Evolutionary conservation across 768 basidiomycete genomes (phyloP).

Genomic region (Boletus patriciae): DNA sequence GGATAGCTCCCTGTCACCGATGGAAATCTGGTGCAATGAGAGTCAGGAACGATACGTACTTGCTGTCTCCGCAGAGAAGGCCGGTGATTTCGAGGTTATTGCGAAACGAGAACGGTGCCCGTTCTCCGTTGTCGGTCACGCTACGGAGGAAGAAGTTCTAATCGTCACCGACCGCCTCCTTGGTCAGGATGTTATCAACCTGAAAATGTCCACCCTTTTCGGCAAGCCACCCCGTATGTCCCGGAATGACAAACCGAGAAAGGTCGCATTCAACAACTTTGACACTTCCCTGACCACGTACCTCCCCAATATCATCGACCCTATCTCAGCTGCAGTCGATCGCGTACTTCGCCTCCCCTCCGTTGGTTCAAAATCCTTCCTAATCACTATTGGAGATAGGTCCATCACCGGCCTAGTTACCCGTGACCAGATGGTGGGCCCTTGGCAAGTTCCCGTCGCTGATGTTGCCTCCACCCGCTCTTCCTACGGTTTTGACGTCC

Average conservation of each 20-base stretch:
- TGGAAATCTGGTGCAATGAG: slow-evolving; percentile 99
- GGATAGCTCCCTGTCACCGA: slow-evolving; percentile 92
- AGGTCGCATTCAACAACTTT: slow-evolving; percentile 51
- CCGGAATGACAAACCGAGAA: slow-evolving; percentile 58
- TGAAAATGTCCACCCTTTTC: slow-evolving; percentile 94
- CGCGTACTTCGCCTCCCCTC: slow-evolving; percentile 89
- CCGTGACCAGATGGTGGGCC: slow-evolving; percentile 98
- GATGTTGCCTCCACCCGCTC: slow-evolving; percentile 97
- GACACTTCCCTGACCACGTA: slow-evolving; percentile 70
- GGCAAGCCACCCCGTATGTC: slow-evolving; percentile 95
- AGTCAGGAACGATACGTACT: slow-evolving; percentile 97
- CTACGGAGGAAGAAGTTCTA: slow-evolving; percentile 78
- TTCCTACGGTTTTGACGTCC: slow-evolving; percentile 87
- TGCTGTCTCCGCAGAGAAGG: slow-evolving; percentile 69
- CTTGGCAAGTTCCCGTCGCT: slow-evolving; percentile 97
- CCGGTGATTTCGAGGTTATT: slow-evolving; percentile 67
- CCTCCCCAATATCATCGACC: slow-evolving; percentile 50
- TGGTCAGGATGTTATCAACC: slow-evolving; percentile 73
- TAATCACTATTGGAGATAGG: slow-evolving; percentile 97
- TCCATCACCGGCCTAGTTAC: slow-evolving; percentile 91
- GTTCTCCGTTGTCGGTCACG: slow-evolving; percentile 86
- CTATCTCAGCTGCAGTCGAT: slow-evolving; percentile 62
- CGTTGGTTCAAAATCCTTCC: slow-evolving; percentile 94
- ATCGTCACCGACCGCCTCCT: slow-evolving; percentile 88
- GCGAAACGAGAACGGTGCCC: slow-evolving; percentile 91